Evolutionary conservation across 805 yeast genomes (phyloP).

Genomic region (Wickerhamomyces rabaulensis): DNA sequence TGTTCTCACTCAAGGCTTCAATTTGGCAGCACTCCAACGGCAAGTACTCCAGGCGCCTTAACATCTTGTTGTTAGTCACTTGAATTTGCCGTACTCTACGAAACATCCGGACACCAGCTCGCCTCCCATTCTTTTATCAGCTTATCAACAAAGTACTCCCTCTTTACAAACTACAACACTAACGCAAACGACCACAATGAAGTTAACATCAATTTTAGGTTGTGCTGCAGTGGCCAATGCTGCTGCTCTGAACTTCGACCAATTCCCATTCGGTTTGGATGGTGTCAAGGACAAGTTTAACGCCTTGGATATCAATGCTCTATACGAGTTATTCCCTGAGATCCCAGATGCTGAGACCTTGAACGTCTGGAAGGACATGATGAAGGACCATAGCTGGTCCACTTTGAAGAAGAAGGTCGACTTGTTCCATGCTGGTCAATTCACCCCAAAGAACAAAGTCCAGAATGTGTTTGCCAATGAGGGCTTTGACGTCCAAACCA

Average conservation of each 20-base stretch:
- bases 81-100: too few species aligned
- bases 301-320: background rate
- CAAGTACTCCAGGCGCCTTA: too few species aligned
- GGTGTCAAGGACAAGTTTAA: background rate
- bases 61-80: too few species aligned
- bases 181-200: background rate
- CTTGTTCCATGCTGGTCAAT: constrained; percentile 7
- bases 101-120: too few species aligned
- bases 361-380: constrained; percentile 25
- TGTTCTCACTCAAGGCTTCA: too few species aligned
- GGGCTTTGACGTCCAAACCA: constrained; percentile 5
- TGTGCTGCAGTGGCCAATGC: background rate
- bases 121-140: background rate
- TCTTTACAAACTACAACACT: background rate
- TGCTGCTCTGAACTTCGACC: background rate
- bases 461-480: constrained; percentile 7
- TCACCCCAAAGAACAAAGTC: constrained; percentile 12
- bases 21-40: too few species aligned
- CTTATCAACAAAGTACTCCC: background rate
- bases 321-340: background rate
- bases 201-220: background rate
- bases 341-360: constrained; percentile 9
- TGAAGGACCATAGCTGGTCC: constrained; percentile 26
- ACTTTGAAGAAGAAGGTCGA: constrained; percentile 10
- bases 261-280: background rate